A percentile compares a stretch with the other conserved stretches of the same genome.
Evolutionary conservation across 192 early-diverging fungal species (phyloP).

Genomic region (Mortierella hygrophila): DNA sequence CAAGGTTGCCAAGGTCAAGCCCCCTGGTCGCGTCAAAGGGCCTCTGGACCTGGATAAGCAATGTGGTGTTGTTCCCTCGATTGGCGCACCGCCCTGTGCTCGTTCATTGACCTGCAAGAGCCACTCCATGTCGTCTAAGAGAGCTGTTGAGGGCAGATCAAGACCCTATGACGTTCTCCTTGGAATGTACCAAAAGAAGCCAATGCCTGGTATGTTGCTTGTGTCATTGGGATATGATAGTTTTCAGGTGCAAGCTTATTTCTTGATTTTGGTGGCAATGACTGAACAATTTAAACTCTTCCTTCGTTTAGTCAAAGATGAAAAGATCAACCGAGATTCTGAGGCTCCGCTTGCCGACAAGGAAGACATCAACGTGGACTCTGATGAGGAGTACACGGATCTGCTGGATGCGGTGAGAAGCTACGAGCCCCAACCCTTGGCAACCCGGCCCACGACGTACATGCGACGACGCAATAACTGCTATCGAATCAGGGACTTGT

Average conservation of each 20-base stretch:
- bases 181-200: constrained; percentile 82
- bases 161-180: constrained; percentile 86
- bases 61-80: constrained; percentile 82
- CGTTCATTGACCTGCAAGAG: constrained; percentile 97
- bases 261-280: not conserved
- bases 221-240: not conserved
- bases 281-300: not conserved
- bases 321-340: constrained; percentile 56
- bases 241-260: not conserved
- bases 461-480: constrained; percentile 72
- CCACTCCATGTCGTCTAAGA: constrained; percentile 90
- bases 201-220: constrained; percentile 69
- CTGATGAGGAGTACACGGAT: constrained; percentile 80
- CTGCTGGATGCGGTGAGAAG: constrained; percentile 74
- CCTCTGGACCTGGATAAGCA: constrained; percentile 93
- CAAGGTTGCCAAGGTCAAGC: constrained; percentile 67
- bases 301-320: constrained; percentile 47
- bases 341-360: constrained; percentile 63
- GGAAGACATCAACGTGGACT: constrained; percentile 69
- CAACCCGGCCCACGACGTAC: constrained; percentile 62
- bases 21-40: constrained; percentile 63
- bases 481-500: constrained; percentile 71
- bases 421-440: constrained; percentile 76
- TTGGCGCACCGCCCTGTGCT: constrained; percentile 75
- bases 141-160: constrained; percentile 87